A percentile compares a stretch with the other conserved stretches of the same genome.
phyloP scores from a whole-genome alignment of 2,329 filamentous ascomycete species.

The Colletotrichum simmondsii region DNA sequence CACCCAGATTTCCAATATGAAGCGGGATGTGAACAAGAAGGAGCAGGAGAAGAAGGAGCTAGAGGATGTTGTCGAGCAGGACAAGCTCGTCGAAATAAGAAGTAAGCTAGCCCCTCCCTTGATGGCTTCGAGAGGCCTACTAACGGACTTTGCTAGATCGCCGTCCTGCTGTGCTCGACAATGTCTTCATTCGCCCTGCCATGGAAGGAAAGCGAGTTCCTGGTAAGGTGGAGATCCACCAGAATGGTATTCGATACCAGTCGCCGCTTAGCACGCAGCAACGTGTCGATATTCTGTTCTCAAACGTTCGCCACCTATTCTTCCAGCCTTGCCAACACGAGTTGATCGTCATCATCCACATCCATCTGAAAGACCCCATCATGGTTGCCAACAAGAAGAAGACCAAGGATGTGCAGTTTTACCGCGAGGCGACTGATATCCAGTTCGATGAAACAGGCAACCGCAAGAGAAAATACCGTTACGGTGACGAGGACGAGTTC shows the following conservation, averaged over 20 bases:
- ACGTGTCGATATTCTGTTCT: conserved; percentile 93
- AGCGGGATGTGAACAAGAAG: conserved; percentile 89
- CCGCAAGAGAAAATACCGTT: conserved; percentile 95
- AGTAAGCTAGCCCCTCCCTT: conserved; percentile 65
- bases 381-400: conserved; percentile 98
- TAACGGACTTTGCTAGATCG: conserved; percentile 68
- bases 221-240: conserved; percentile 96
- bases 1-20: conserved; percentile 93
- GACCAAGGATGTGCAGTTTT: conserved; percentile 98
- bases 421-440: conserved; percentile 96
- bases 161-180: conserved; percentile 88
- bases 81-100: conserved; percentile 94
- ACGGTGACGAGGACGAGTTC: conserved; percentile 98
- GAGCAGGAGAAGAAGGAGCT: conserved; percentile 99
- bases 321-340: conserved; percentile 98
- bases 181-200: conserved; percentile 94
- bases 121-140: background rate
- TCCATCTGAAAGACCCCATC: conserved; percentile 97
- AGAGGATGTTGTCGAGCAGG: conserved; percentile 98
- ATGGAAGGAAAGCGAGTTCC: conserved; percentile 97
- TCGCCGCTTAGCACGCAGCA: conserved; percentile 83
- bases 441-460: conserved; percentile 99
- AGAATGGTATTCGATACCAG: conserved; percentile 97
- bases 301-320: conserved; percentile 98
- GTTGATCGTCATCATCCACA: conserved; percentile 96